Percentiles rank a stretch among this genome's conserved stretches.
Evolutionary conservation across 495 filamentous ascomycete species (phyloP).

Genomic region (Aspergillus leporis): DNA sequence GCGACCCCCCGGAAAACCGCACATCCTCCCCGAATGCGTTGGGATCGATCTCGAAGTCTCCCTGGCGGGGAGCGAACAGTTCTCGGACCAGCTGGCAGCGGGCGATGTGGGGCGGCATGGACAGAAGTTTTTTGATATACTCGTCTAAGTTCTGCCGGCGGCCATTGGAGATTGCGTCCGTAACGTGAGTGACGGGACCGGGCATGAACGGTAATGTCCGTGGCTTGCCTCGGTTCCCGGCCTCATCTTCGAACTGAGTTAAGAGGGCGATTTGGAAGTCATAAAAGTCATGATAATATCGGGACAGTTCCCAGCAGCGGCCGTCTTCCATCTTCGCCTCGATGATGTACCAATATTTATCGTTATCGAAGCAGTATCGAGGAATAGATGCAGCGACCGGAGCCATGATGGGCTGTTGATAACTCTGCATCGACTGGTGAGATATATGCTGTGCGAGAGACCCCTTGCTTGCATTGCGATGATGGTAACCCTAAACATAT

Average conservation of each 20-base stretch:
- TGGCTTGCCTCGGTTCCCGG: slow-evolving; percentile 74
- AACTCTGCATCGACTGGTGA: slow-evolving; percentile 29
- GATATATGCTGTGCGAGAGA: slow-evolving; percentile 34
- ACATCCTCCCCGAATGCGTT: slow-evolving; percentile 65
- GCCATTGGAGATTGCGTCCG: slow-evolving; percentile 92
- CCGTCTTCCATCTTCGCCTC: slow-evolving; percentile 91
- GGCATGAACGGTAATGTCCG: slow-evolving; percentile 97
- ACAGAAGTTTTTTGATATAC: slow-evolving; percentile 88
- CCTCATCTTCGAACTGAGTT: slow-evolving; percentile 90
- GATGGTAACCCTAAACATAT: slow-evolving; percentile 42
- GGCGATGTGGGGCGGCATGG: slow-evolving; percentile 80
- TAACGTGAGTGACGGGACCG: slow-evolving; percentile 95
- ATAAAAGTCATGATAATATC: slow-evolving; percentile 98
- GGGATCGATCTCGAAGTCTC: slow-evolving; percentile 89
- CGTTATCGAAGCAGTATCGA: slow-evolving; percentile 92
- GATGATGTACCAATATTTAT: slow-evolving; percentile 98
- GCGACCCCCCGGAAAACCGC: slow-evolving; percentile 68
- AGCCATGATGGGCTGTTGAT: slow-evolving; percentile 43
- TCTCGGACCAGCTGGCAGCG: slow-evolving; percentile 79
- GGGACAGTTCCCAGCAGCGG: slow-evolving; percentile 84
- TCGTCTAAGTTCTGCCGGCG: slow-evolving; percentile 88
- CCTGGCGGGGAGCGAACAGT: slow-evolving; percentile 85
- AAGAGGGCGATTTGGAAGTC: slow-evolving; percentile 96
- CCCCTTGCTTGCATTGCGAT: slow-evolving; percentile 47
- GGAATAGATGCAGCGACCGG: slow-evolving; percentile 83